Conservation (phyloP, 2,329 filamentous ascomycete species). For the Zymoseptoria tritici region DNA sequence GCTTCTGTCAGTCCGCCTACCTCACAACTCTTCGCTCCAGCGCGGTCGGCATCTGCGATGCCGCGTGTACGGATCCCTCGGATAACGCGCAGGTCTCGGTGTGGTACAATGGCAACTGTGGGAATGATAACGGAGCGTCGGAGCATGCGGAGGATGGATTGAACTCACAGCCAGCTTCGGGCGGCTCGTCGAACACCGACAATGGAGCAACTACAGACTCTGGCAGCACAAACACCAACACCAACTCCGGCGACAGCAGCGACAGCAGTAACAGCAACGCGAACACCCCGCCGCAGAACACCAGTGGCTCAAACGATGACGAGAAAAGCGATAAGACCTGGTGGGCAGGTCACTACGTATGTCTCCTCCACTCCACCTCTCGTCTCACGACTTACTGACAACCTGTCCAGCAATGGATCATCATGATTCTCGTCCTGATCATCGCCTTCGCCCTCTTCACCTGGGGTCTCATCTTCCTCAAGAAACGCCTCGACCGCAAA, state of each 20-base stretch:
- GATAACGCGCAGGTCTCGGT: slow-evolving; percentile 53
- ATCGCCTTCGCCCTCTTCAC: slow-evolving; percentile 62
- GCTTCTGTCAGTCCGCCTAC: slow-evolving; percentile 63
- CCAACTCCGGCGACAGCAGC: slow-evolving; percentile 8
- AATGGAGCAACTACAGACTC: neutral
- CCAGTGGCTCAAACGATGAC: neutral
- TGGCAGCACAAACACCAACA: slow-evolving; percentile 15
- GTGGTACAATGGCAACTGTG: slow-evolving; percentile 66
- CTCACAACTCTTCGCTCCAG: slow-evolving; percentile 54
- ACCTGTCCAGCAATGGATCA: slow-evolving; percentile 56
- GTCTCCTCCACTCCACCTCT: neutral
- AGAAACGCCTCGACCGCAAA: slow-evolving; percentile 65
- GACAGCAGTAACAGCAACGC: slow-evolving; percentile 9
- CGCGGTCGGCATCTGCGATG: slow-evolving; percentile 48
- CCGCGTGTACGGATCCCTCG: slow-evolving; percentile 36
- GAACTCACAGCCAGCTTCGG: neutral
- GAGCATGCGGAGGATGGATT: slow-evolving; percentile 19
- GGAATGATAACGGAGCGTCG: slow-evolving; percentile 35
- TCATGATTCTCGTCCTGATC: slow-evolving; percentile 69
- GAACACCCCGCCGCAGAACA: neutral
- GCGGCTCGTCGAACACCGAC: neutral
- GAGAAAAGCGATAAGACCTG: slow-evolving; percentile 10
- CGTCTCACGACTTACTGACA: slow-evolving; percentile 6
- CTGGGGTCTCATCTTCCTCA: slow-evolving; percentile 61
- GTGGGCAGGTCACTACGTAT: slow-evolving; percentile 23